Conservation (phyloP, 2,329 filamentous ascomycete genomes). For the Hymenoscyphus albidus region DNA sequence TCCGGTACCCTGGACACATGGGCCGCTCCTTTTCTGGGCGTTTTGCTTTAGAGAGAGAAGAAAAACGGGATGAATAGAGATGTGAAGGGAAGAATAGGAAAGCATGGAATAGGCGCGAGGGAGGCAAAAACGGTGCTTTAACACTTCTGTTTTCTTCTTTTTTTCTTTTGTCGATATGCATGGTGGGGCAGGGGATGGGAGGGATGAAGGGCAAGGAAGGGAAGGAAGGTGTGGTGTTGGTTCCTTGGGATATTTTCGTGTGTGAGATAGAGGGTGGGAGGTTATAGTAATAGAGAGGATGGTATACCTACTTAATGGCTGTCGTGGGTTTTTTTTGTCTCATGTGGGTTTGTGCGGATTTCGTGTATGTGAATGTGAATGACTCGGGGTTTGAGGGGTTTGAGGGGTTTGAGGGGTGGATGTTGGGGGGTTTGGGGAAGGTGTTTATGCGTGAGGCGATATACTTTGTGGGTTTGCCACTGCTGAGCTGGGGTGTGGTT, state of each 20-base stretch:
- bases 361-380: too few relatives aligned
- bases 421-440: too few relatives aligned
- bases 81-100: not conserved
- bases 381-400: too few relatives aligned
- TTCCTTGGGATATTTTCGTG: not conserved
- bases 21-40: not conserved
- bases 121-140: not conserved
- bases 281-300: too few relatives aligned
- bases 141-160: not conserved
- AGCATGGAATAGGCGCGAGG: not conserved
- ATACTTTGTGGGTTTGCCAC: too few relatives aligned
- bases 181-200: not conserved
- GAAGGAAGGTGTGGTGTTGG: too few relatives aligned
- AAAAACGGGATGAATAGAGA: not conserved
- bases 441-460: too few relatives aligned
- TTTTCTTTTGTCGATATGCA: constrained; percentile 5
- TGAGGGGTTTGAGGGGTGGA: too few relatives aligned
- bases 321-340: too few relatives aligned
- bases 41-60: not conserved
- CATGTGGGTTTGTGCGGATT: too few relatives aligned
- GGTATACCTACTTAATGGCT: too few relatives aligned
- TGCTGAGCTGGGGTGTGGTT: too few relatives aligned
- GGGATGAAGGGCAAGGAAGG: not conserved
- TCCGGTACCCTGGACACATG: not conserved
- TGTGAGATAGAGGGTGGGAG: not conserved